Evolutionary conservation across 345 rosid species (phyloP).

Genomic region (Turritis glabra): DNA sequence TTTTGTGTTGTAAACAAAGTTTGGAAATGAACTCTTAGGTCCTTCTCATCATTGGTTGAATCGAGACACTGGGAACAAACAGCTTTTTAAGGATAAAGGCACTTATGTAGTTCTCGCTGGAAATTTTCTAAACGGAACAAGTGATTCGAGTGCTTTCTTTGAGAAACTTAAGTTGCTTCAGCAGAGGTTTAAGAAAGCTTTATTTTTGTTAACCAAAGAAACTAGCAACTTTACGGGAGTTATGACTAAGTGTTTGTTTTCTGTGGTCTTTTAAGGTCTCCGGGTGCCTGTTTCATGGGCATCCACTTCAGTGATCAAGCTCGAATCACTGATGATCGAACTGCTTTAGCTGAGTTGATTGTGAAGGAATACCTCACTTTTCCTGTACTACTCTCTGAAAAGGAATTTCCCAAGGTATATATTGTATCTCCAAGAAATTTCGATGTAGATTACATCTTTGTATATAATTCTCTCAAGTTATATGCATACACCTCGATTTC

Average conservation of each 20-base stretch:
- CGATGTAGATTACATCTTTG: not conserved
- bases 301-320: slow-evolving; percentile 51
- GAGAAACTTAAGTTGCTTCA: slow-evolving; percentile 71
- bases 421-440: slow-evolving; percentile 1
- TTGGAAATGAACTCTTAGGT: slow-evolving; percentile 46
- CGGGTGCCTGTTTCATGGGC: slow-evolving; percentile 60
- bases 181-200: slow-evolving; percentile 57
- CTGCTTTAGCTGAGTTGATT: slow-evolving; percentile 51
- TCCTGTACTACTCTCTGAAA: slow-evolving; percentile 64
- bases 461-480: slow-evolving; percentile 3
- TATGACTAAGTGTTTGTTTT: slow-evolving; percentile 15
- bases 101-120: slow-evolving; percentile 59
- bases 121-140: slow-evolving; percentile 43
- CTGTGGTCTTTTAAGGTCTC: slow-evolving; percentile 56
- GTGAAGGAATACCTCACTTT: slow-evolving; percentile 71
- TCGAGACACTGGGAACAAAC: slow-evolving; percentile 41
- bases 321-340: slow-evolving; percentile 46
- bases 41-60: slow-evolving; percentile 79
- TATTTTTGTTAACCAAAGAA: slow-evolving; percentile 7
- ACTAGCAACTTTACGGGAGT: not conserved
- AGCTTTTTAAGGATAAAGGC: slow-evolving; percentile 50
- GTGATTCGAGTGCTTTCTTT: slow-evolving; percentile 41
- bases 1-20: slow-evolving; percentile 4
- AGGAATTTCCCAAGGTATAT: slow-evolving; percentile 59
- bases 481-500: not conserved